Conservation (phyloP, 495 filamentous ascomycete species). For the Talaromyces proteolyticus region DNA sequence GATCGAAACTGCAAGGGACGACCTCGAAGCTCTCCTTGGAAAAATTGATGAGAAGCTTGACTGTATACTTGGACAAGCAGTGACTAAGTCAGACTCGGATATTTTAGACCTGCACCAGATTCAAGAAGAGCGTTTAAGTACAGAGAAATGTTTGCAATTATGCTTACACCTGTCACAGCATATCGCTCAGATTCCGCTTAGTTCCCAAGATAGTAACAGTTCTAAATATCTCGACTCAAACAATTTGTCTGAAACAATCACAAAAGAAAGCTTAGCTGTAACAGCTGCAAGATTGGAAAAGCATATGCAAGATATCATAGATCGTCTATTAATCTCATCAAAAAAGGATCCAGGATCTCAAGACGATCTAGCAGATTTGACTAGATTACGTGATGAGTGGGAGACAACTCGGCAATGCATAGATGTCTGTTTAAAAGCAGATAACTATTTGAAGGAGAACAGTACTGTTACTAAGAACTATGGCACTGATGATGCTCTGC, state of each 20-base stretch:
- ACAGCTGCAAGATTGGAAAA: slow-evolving; percentile 27
- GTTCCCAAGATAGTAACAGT: slow-evolving; percentile 7
- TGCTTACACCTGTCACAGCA: slow-evolving; percentile 29
- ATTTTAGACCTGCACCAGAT: slow-evolving; percentile 20
- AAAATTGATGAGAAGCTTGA: slow-evolving; percentile 27
- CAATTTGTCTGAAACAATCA: slow-evolving; percentile 21
- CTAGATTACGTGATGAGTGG: slow-evolving; percentile 32
- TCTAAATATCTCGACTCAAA: slow-evolving; percentile 8
- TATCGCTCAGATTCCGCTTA: slow-evolving; percentile 24
- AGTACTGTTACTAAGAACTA: slow-evolving; percentile 30
- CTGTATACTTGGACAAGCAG: slow-evolving; percentile 10
- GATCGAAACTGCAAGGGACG: slow-evolving; percentile 27
- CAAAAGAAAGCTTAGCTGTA: slow-evolving; percentile 23
- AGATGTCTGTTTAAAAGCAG: slow-evolving; percentile 31
- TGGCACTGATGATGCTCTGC: slow-evolving; percentile 29
- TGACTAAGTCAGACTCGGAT: slow-evolving; percentile 14
- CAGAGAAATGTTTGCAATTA: slow-evolving; percentile 37
- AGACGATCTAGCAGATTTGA: slow-evolving; percentile 25
- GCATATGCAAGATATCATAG: slow-evolving; percentile 25
- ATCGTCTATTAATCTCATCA: slow-evolving; percentile 25
- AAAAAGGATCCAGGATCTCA: slow-evolving; percentile 18
- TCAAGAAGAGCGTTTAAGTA: slow-evolving; percentile 32
- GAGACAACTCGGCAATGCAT: slow-evolving; percentile 29
- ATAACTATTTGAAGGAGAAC: slow-evolving; percentile 23
- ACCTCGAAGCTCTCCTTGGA: slow-evolving; percentile 31